Percentiles rank a stretch among this genome's conserved stretches.
Evolutionary conservation across 169 alveolate genomes (phyloP).

Genomic region (Eimeria acervulina): DNA sequence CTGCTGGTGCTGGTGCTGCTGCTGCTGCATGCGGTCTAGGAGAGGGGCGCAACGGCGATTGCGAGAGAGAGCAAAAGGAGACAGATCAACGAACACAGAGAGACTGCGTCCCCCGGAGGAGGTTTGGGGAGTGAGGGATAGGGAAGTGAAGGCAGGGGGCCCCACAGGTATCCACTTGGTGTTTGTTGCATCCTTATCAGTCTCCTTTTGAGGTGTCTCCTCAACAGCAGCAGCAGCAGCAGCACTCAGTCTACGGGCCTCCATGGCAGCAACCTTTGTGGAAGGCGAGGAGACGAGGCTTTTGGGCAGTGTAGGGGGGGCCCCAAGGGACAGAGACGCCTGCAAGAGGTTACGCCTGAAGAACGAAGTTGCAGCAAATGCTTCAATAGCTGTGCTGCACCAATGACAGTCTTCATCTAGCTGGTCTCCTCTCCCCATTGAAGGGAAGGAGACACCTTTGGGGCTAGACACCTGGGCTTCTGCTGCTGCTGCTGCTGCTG

Average conservation of each 20-base stretch:
- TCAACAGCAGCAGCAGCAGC: not conserved
- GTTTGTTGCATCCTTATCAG: not conserved
- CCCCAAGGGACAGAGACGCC: not conserved
- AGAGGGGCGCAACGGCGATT: no score
- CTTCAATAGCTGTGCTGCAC: slow-evolving; percentile 22
- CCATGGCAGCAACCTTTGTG: not conserved
- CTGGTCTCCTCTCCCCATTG: no score
- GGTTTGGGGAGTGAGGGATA: not conserved
- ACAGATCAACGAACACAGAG: not conserved
- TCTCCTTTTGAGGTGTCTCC: not conserved
- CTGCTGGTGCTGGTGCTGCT: not conserved
- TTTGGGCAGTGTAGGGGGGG: not conserved
- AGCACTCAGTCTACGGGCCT: slow-evolving; percentile 19
- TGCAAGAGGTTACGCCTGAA: not conserved
- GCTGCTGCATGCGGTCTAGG: no score
- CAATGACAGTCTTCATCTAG: not conserved
- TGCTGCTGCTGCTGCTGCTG: not conserved
- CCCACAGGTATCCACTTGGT: slow-evolving; percentile 30
- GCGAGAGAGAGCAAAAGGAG: no score
- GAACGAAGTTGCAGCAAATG: not conserved
- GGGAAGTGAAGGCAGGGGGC: slow-evolving; percentile 13
- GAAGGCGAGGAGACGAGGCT: not conserved
- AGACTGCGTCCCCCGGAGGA: slow-evolving; percentile 23
- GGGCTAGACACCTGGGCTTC: not conserved
- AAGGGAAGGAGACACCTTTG: not conserved